Conservation (phyloP, 768 basidiomycete genomes). For the Hysterangium stoloniferum region DNA sequence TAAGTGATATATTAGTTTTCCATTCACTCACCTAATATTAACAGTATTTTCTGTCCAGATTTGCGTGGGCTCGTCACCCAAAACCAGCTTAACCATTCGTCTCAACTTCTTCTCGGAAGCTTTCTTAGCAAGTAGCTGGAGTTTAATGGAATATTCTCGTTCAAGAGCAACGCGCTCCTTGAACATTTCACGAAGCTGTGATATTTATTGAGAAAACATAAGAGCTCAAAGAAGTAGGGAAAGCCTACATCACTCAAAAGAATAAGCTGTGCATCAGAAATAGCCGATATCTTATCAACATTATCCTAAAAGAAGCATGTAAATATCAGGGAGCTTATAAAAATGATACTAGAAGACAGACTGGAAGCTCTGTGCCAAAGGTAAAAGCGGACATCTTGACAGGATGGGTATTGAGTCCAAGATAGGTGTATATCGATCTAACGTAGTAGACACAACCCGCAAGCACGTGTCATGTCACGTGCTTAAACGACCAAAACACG, state of each 20-base stretch:
- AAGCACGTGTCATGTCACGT: too few relatives aligned
- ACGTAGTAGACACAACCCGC: too few relatives aligned
- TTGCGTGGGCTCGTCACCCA: slow-evolving; percentile 66
- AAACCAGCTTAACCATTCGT: slow-evolving; percentile 42
- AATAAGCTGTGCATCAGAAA: slow-evolving; percentile 60
- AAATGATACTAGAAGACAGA: background rate
- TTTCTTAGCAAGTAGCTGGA: slow-evolving; percentile 58
- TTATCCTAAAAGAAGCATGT: slow-evolving; percentile 46
- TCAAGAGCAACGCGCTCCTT: slow-evolving; percentile 59
- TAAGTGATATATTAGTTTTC: too few relatives aligned
- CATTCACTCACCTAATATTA: slow-evolving; percentile 44
- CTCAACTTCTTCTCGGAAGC: slow-evolving; percentile 65
- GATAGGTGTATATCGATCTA: too few relatives aligned
- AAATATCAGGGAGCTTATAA: background rate
- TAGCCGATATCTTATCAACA: slow-evolving; percentile 50
- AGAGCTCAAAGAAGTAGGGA: background rate
- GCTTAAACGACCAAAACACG: too few relatives aligned
- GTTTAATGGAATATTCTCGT: slow-evolving; percentile 69
- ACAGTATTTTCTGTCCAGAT: slow-evolving; percentile 44
- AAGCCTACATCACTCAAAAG: slow-evolving; percentile 53
- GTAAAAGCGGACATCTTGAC: slow-evolving; percentile 10
- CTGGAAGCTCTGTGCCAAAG: slow-evolving; percentile 11
- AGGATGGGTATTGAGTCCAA: too few relatives aligned
- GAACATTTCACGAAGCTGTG: slow-evolving; percentile 67
- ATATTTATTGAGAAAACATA: background rate